These are phyloP conservation scores for Draba incana DNA, from an alignment of 345 rosid genomes.

Conservation along the genomic window DNA sequence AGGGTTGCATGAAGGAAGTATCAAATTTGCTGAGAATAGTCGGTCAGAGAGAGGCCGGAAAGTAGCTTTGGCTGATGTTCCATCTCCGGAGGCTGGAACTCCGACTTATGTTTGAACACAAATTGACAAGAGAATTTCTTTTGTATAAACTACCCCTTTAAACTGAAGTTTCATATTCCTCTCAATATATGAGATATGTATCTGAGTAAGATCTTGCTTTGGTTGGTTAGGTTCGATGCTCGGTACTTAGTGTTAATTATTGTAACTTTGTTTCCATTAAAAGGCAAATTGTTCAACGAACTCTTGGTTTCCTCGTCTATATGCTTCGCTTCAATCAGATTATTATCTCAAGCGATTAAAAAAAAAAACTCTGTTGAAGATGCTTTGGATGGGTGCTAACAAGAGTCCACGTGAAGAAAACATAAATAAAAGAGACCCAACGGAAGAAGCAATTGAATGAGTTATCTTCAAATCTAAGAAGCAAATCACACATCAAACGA, in stretches of 20 bases:
- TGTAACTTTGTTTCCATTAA: neutral
- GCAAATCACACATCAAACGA: too few species aligned
- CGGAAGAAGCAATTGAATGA: neutral
- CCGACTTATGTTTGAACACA: constrained; percentile 51
- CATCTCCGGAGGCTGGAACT: constrained; percentile 54
- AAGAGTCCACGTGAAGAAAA: constrained; percentile 12
- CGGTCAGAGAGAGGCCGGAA: constrained; percentile 69
- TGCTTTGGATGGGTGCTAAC: neutral
- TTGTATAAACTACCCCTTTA: neutral
- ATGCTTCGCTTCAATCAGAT: neutral
- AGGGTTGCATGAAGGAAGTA: constrained; percentile 62
- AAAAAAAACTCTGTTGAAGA: neutral
- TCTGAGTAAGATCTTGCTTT: constrained; percentile 16
- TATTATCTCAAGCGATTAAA: neutral
- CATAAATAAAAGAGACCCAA: neutral
- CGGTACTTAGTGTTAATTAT: constrained; percentile 10
- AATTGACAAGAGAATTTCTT: constrained; percentile 4
- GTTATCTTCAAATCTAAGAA: neutral
- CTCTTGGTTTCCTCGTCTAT: neutral
- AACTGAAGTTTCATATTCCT: neutral
- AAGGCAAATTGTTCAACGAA: constrained; percentile 10
- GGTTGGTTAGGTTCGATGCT: constrained; percentile 16
- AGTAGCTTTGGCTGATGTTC: constrained; percentile 46
- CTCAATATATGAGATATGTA: constrained; percentile 5
- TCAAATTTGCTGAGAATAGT: constrained; percentile 76